Conservation (phyloP, 805 yeast genomes). For the Wickerhamomyces subpelliculosus region DNA sequence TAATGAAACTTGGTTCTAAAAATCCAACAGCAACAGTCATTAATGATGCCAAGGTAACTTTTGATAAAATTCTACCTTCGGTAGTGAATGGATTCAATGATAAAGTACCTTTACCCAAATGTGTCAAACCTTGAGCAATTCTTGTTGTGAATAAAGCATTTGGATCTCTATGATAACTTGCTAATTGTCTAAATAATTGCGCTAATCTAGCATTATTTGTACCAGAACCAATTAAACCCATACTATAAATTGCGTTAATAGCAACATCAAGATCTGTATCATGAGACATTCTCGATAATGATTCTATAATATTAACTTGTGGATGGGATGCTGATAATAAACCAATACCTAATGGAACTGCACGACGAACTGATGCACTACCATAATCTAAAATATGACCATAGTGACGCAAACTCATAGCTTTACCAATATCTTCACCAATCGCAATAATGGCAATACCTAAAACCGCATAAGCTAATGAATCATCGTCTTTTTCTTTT, state of each 20-base stretch:
- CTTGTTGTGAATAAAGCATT: conserved; percentile 90
- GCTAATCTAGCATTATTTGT: conserved; percentile 98
- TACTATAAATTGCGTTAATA: conserved; percentile 86
- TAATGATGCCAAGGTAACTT: conserved; percentile 84
- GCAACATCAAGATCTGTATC: conserved; percentile 94
- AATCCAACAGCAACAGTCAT: conserved; percentile 79
- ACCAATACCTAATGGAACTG: conserved; percentile 98
- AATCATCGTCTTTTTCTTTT: conserved; percentile 27
- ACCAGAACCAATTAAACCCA: conserved; percentile 99
- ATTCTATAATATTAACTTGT: conserved; percentile 94
- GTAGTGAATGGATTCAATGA: conserved; percentile 84
- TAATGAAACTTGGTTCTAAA: conserved; percentile 80
- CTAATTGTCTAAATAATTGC: conserved; percentile 89
- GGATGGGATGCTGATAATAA: conserved; percentile 89
- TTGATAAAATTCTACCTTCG: conserved; percentile 81
- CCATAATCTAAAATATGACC: conserved; percentile 98
- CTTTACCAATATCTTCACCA: conserved; percentile 98
- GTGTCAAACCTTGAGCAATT: conserved; percentile 90
- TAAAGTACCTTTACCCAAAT: conserved; percentile 93
- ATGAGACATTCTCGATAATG: conserved; percentile 92
- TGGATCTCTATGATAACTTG: conserved; percentile 87
- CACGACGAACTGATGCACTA: conserved; percentile 79
- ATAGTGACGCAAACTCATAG: conserved; percentile 94
- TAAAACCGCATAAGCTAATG: conserved; percentile 77
- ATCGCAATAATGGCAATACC: conserved; percentile 92